Percentiles rank a stretch among this genome's conserved stretches.
Evolutionary conservation across 345 rosid genomes (phyloP).

Genomic region (Brassica napus): DNA sequence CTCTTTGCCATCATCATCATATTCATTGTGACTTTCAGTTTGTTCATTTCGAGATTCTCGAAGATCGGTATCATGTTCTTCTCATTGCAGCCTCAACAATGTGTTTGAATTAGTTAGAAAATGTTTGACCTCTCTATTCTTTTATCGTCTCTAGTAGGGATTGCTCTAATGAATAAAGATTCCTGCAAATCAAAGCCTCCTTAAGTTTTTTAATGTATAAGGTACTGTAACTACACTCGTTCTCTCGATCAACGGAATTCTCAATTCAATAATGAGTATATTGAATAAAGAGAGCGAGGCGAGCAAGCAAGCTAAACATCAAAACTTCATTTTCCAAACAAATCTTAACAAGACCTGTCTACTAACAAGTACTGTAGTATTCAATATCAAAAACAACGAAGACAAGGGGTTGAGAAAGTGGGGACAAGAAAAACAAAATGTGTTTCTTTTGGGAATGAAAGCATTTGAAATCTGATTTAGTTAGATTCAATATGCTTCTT

Average conservation of each 20-base stretch:
- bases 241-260: neutral
- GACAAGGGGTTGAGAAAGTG: neutral
- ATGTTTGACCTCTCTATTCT: neutral
- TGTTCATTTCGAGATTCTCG: no score
- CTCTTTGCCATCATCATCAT: no score
- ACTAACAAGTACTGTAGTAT: conserved; percentile 13
- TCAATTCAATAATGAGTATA: neutral
- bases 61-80: no score
- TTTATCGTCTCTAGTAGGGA: neutral
- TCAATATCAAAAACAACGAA: conserved; percentile 13
- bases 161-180: neutral
- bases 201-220: no score
- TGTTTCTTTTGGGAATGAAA: neutral
- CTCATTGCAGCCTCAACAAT: no score
- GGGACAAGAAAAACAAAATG: neutral
- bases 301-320: neutral
- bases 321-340: conserved; percentile 26
- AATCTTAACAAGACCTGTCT: conserved; percentile 9
- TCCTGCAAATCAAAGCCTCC: no score
- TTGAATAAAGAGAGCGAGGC: neutral
- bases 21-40: no score
- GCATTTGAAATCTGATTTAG: conserved; percentile 24
- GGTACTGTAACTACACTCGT: no score
- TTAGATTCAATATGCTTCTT: conserved; percentile 30
- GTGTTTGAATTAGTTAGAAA: no score